Conservation (phyloP, 1,284 basidiomycete genomes). For the Heterobasidion parviporum region DNA sequence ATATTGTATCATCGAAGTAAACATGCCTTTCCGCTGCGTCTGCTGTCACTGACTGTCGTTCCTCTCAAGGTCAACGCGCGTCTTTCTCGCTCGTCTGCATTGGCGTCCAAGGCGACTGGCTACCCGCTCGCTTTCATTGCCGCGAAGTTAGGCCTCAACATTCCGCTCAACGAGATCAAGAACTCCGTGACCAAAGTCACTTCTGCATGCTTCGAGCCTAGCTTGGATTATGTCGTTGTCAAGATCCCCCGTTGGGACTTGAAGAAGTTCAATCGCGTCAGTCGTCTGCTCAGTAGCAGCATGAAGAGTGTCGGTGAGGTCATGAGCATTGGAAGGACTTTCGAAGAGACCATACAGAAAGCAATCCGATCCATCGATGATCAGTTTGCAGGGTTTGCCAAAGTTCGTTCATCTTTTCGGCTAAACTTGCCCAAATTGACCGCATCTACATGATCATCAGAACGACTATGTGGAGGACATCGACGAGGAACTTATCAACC, state of each 20-base stretch:
- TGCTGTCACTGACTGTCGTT: neutral
- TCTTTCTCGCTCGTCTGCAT: constrained; percentile 93
- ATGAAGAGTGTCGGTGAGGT: constrained; percentile 99
- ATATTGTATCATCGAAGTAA: constrained; percentile 96
- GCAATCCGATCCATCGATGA: constrained; percentile 96
- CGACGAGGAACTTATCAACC: constrained; percentile 81
- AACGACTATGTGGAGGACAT: constrained; percentile 81
- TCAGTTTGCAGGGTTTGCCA: constrained; percentile 87
- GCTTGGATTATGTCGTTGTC: constrained; percentile 94
- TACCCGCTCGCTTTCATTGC: constrained; percentile 99
- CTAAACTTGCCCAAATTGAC: no score
- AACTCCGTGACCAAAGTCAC: constrained; percentile 97
- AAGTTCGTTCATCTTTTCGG: constrained; percentile 35
- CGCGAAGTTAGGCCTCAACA: constrained; percentile 93
- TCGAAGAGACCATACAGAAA: constrained; percentile 98
- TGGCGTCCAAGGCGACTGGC: constrained; percentile 97
- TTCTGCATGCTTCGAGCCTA: constrained; percentile 96
- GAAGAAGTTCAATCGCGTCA: constrained; percentile 95
- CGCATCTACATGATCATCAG: constrained; percentile 25
- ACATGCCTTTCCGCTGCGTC: constrained; percentile 5
- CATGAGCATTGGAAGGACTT: constrained; percentile 97
- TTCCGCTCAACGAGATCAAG: constrained; percentile 96
- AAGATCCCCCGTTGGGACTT: constrained; percentile 99
- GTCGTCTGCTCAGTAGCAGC: constrained; percentile 79
- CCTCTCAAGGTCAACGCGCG: constrained; percentile 87